These are phyloP conservation scores for Cavenderia fasciculata DNA, from an alignment of 78 protist genomes.

Conservation along the genomic window DNA sequence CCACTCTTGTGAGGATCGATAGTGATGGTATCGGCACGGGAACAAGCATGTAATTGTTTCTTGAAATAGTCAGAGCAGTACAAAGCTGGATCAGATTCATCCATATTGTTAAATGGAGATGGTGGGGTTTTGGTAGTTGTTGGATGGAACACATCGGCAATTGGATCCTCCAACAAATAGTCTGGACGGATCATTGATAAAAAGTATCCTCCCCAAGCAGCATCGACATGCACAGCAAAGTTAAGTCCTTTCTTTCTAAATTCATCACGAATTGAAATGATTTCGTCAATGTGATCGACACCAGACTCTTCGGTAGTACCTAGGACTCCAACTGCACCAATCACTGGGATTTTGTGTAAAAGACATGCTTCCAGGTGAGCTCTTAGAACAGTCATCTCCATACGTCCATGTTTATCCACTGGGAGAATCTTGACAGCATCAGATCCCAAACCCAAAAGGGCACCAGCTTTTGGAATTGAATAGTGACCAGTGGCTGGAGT, in stretches of 20 bases:
- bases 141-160: slow-evolving; percentile 8
- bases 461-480: slow-evolving; percentile 65
- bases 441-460: slow-evolving; percentile 24
- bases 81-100: neutral
- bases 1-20: slow-evolving; percentile 58
- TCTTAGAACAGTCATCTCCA: neutral
- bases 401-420: slow-evolving; percentile 35
- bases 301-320: slow-evolving; percentile 65
- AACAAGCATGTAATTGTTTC: slow-evolving; percentile 1
- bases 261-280: neutral
- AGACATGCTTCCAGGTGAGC: neutral
- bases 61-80: neutral
- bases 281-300: slow-evolving; percentile 14
- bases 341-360: slow-evolving; percentile 5
- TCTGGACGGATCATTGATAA: neutral
- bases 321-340: neutral
- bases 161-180: slow-evolving; percentile 19
- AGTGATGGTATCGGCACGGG: slow-evolving; percentile 14
- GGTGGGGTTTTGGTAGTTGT: neutral
- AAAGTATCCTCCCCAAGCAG: slow-evolving; percentile 52
- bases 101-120: neutral
- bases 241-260: neutral
- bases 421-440: slow-evolving; percentile 7
- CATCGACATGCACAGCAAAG: slow-evolving; percentile 14
- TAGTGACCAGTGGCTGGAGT: slow-evolving; percentile 29